Evolutionary conservation across 768 basidiomycete genomes (phyloP).

Genomic region (Tricholoma saponaceum): DNA sequence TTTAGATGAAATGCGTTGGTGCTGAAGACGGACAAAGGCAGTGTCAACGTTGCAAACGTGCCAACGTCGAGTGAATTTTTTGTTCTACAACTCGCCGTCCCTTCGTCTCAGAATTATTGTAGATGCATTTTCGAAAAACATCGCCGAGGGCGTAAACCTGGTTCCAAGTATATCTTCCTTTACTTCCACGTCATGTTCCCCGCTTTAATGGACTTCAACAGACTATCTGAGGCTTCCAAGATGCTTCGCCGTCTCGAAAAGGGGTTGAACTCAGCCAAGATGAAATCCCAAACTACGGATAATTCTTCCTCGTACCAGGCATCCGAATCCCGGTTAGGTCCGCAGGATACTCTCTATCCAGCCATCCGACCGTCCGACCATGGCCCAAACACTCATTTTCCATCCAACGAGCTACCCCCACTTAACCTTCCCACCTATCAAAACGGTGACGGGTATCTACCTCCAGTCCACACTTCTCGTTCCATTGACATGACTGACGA

Average conservation of each 20-base stretch:
- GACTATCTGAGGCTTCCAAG: slow-evolving; percentile 85
- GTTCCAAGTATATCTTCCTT: slow-evolving; percentile 65
- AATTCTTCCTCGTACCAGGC: slow-evolving; percentile 28
- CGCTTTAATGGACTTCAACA: slow-evolving; percentile 22
- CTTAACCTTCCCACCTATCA: slow-evolving; percentile 38
- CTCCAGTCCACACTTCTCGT: slow-evolving; percentile 33
- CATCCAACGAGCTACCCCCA: slow-evolving; percentile 45
- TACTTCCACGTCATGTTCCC: slow-evolving; percentile 5
- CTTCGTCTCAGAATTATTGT: slow-evolving; percentile 11
- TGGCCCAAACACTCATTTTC: slow-evolving; percentile 32
- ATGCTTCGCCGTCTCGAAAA: slow-evolving; percentile 87
- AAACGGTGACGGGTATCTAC: slow-evolving; percentile 29
- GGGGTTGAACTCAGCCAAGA: slow-evolving; percentile 71
- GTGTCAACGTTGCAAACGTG: slow-evolving; percentile 82
- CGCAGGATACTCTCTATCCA: slow-evolving; percentile 27
- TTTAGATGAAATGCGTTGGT: slow-evolving; percentile 88
- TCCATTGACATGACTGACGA: slow-evolving; percentile 57
- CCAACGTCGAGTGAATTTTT: slow-evolving; percentile 62
- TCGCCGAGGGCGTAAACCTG: slow-evolving; percentile 82
- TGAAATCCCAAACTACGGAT: slow-evolving; percentile 54
- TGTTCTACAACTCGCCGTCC: slow-evolving; percentile 9
- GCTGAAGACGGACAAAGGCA: slow-evolving; percentile 79
- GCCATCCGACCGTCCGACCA: slow-evolving; percentile 28
- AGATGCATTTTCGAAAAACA: slow-evolving; percentile 90
- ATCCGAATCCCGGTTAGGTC: slow-evolving; percentile 25